Percentiles rank a stretch among this genome's conserved stretches.
Conservation (phyloP, 139 green algal genomes). For the Haematococcus sp. region DNA sequence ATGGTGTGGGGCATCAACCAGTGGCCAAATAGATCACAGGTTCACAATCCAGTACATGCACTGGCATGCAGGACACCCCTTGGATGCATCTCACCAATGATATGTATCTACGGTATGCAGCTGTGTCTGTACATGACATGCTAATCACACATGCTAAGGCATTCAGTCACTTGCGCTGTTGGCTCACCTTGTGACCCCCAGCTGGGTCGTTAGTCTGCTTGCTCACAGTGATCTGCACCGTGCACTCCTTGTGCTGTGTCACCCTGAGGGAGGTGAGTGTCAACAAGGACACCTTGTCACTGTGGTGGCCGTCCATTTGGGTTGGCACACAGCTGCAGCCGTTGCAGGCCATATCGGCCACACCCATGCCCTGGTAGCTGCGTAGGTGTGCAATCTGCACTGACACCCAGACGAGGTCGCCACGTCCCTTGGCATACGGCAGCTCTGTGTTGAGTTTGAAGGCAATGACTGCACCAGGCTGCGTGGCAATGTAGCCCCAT, state of each 20-base stretch:
- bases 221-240: background rate
- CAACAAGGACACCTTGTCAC: slow-evolving; percentile 3
- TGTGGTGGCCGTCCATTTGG: background rate
- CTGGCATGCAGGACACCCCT: too few relatives aligned
- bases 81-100: too few relatives aligned
- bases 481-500: background rate
- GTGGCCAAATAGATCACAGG: too few relatives aligned
- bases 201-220: too few relatives aligned
- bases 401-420: background rate
- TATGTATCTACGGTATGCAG: too few relatives aligned
- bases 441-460: background rate
- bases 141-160: too few relatives aligned
- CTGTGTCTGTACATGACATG: too few relatives aligned
- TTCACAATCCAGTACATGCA: too few relatives aligned
- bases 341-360: background rate
- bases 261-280: background rate
- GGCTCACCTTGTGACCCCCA: too few relatives aligned
- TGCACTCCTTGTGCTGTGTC: slow-evolving; percentile 1
- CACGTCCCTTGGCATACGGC: background rate
- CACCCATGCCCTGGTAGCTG: slow-evolving; percentile 9
- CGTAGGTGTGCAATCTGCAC: slow-evolving; percentile 4
- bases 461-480: background rate
- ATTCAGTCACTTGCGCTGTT: too few relatives aligned
- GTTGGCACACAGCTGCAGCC: background rate
- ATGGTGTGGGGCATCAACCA: too few relatives aligned